Evolutionary conservation across 2,329 filamentous ascomycete genomes (phyloP).

Genomic region (Fusarium equiseti): DNA sequence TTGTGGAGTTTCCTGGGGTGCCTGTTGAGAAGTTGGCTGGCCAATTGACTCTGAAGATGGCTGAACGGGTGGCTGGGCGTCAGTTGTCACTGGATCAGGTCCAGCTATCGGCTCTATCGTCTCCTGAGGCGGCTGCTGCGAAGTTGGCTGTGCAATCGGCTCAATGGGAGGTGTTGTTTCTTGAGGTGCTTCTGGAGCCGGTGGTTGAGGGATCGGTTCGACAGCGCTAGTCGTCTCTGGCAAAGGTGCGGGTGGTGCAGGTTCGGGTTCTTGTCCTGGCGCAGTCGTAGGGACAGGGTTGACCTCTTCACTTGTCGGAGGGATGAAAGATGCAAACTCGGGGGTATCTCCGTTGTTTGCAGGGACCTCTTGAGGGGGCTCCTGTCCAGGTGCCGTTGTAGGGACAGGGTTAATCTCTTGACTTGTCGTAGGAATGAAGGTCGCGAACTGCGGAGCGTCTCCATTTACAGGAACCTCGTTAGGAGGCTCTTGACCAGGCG

Average conservation of each 20-base stretch:
- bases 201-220: slow-evolving; percentile 11
- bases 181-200: slow-evolving; percentile 6
- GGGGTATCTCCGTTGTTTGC: slow-evolving; percentile 18
- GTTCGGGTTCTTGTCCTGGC: slow-evolving; percentile 21
- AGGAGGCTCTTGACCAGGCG: slow-evolving; percentile 10
- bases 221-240: slow-evolving; percentile 13
- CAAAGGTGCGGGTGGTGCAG: slow-evolving; percentile 9
- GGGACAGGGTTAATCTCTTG: slow-evolving; percentile 15
- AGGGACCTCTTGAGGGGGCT: slow-evolving; percentile 5
- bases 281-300: slow-evolving; percentile 16
- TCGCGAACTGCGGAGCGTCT: slow-evolving; percentile 31
- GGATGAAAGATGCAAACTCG: slow-evolving; percentile 36
- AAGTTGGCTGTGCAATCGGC: slow-evolving; percentile 8
- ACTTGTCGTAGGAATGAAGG: slow-evolving; percentile 28
- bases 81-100: slow-evolving; percentile 16
- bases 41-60: background rate
- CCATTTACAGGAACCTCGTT: slow-evolving; percentile 14
- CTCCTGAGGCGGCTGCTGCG: slow-evolving; percentile 10
- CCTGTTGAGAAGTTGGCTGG: slow-evolving; percentile 1
- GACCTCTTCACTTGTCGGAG: slow-evolving; percentile 20
- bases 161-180: slow-evolving; percentile 19
- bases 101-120: slow-evolving; percentile 16
- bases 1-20: slow-evolving; percentile 1
- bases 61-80: background rate
- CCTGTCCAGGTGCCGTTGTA: slow-evolving; percentile 22